Evolutionary conservation across 306 rosid species (phyloP).

Genomic region (Canavalia gladiata): DNA sequence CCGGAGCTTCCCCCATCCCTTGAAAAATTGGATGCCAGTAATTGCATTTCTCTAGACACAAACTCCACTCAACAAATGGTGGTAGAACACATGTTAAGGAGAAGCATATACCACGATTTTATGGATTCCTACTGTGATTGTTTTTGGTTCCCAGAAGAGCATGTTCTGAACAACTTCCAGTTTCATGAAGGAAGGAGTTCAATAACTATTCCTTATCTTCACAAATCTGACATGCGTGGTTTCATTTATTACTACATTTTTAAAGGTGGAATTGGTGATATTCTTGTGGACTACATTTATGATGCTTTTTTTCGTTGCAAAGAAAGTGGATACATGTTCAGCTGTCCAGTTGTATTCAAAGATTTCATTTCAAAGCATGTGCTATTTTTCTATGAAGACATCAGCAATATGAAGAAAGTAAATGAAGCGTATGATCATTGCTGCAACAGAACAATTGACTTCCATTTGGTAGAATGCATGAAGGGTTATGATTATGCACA

Average conservation of each 20-base stretch:
- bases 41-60: background rate
- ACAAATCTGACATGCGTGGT: background rate
- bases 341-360: too few relatives aligned
- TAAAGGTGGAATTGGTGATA: background rate
- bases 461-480: too few relatives aligned
- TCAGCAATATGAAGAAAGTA: background rate
- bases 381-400: background rate
- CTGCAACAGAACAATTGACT: background rate
- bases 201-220: background rate
- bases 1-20: background rate
- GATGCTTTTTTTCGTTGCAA: too few relatives aligned
- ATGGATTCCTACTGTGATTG: too few relatives aligned
- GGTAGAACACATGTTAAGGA: background rate
- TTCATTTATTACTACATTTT: slow-evolving; percentile 34
- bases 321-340: too few relatives aligned
- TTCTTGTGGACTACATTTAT: too few relatives aligned
- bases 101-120: too few relatives aligned
- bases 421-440: background rate
- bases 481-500: too few relatives aligned
- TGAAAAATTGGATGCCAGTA: background rate
- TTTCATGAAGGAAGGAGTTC: background rate
- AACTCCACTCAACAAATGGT: background rate
- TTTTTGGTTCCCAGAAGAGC: background rate
- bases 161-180: background rate
- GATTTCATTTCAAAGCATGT: background rate